Conservation (phyloP, 2,329 filamentous ascomycete genomes). For the Fusarium solani-melongenae region DNA sequence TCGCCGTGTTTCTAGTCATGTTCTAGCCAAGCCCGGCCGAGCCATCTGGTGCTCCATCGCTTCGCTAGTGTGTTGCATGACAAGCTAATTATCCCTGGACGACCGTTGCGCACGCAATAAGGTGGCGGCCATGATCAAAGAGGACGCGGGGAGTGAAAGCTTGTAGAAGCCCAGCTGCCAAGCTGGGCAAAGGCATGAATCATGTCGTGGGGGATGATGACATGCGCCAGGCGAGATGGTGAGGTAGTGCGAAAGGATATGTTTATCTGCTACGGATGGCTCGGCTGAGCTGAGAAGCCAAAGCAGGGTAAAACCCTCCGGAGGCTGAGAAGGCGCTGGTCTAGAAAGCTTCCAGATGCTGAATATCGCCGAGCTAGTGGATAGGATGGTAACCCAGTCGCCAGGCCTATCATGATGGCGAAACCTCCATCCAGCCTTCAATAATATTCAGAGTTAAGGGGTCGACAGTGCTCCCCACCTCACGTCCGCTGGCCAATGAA, state of each 20-base stretch:
- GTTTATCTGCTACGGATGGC: not conserved
- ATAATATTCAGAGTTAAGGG: not conserved
- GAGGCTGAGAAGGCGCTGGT: conserved; percentile 6
- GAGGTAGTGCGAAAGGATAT: not conserved
- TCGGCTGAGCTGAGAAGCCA: not conserved
- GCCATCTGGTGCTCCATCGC: not conserved
- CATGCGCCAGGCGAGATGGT: not conserved
- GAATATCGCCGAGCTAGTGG: not conserved
- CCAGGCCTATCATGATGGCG: not conserved
- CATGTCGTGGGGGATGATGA: conserved; percentile 2
- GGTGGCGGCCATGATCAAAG: not conserved
- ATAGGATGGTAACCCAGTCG: not conserved
- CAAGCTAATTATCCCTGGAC: not conserved
- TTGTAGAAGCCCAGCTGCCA: not conserved
- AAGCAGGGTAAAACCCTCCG: not conserved
- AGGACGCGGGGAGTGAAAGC: not conserved
- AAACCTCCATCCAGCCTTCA: not conserved
- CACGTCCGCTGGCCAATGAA: not conserved
- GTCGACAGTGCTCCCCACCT: not conserved
- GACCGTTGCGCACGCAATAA: conserved; percentile 7
- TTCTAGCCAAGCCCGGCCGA: conserved; percentile 23
- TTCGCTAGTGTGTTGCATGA: not conserved
- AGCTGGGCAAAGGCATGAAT: conserved; percentile 13
- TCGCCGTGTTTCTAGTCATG: conserved; percentile 24
- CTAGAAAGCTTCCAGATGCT: conserved; percentile 31